Conservation (phyloP, 306 rosid genomes). For the Betula pendula region DNA sequence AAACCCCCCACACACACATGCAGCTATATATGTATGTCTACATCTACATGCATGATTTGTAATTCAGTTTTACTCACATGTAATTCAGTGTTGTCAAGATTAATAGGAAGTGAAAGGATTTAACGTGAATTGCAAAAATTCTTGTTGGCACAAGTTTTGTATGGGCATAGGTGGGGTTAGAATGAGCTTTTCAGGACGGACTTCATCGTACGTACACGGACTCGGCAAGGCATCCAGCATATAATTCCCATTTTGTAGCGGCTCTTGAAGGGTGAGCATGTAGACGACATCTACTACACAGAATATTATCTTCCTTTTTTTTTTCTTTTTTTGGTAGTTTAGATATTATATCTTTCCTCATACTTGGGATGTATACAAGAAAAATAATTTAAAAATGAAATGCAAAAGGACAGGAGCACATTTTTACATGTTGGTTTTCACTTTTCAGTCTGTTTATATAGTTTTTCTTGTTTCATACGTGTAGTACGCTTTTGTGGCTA, state of each 20-base stretch:
- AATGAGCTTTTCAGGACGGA: not conserved
- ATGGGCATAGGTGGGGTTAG: not conserved
- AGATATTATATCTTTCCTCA: not conserved
- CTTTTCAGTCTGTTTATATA: not conserved
- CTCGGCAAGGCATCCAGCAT: no score
- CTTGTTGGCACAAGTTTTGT: not conserved
- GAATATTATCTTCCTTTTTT: not conserved
- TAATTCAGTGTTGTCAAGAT: not conserved
- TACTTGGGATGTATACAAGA: not conserved
- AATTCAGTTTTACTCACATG: not conserved
- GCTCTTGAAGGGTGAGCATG: no score
- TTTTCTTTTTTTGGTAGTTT: not conserved
- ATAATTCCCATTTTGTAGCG: no score
- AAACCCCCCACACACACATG: not conserved
- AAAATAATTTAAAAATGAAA: not conserved
- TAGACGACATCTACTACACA: no score
- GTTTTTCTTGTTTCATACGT: conserved; percentile 10
- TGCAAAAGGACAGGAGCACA: not conserved
- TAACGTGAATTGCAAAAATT: not conserved
- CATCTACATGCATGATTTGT: no score
- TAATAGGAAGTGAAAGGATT: not conserved
- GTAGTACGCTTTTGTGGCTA: conserved; percentile 85
- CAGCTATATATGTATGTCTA: not conserved
- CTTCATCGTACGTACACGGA: not conserved
- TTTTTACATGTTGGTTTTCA: not conserved